Evolutionary conservation across 192 early-diverging fungal genomes (phyloP).

Genomic region (Allomyces macrogynus): DNA sequence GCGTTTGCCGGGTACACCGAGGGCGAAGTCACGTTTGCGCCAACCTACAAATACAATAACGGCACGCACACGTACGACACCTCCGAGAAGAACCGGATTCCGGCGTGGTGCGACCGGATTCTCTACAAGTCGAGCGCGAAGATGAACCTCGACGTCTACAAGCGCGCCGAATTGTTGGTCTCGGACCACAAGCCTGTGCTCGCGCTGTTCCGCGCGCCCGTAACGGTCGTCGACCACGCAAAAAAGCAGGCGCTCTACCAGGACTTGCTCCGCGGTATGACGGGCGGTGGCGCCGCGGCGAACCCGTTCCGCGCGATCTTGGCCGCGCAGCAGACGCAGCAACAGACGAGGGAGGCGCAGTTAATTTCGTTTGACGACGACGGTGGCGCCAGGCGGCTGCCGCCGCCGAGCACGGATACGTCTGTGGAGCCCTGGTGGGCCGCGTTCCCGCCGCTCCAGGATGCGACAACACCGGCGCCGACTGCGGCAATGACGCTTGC

Average conservation of each 20-base stretch:
- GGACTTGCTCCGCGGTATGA: not conserved
- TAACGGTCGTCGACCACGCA: not conserved
- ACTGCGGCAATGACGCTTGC: no score
- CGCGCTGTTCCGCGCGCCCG: not conserved
- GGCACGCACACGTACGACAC: constrained; percentile 48
- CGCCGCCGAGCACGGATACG: no score
- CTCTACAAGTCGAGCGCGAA: constrained; percentile 16
- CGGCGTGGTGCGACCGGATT: constrained; percentile 44
- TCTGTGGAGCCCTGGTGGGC: no score
- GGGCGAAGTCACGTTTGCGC: constrained; percentile 43
- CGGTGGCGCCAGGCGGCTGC: not conserved
- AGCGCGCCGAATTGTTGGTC: constrained; percentile 33
- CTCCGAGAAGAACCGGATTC: constrained; percentile 39
- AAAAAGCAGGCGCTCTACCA: not conserved
- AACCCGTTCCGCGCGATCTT: not conserved
- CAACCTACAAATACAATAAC: constrained; percentile 69
- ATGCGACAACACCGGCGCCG: no score
- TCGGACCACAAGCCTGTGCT: constrained; percentile 40
- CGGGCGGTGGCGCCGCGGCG: not conserved
- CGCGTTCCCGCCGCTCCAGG: no score
- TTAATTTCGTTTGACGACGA: not conserved
- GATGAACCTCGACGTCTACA: constrained; percentile 25
- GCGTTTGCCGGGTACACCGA: constrained; percentile 66
- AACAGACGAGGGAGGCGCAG: not conserved
- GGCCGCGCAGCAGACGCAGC: not conserved